These are phyloP conservation scores for Moesziomyces sp. DNA, from an alignment of 1,284 basidiomycete genomes.

Conservation along the genomic window DNA sequence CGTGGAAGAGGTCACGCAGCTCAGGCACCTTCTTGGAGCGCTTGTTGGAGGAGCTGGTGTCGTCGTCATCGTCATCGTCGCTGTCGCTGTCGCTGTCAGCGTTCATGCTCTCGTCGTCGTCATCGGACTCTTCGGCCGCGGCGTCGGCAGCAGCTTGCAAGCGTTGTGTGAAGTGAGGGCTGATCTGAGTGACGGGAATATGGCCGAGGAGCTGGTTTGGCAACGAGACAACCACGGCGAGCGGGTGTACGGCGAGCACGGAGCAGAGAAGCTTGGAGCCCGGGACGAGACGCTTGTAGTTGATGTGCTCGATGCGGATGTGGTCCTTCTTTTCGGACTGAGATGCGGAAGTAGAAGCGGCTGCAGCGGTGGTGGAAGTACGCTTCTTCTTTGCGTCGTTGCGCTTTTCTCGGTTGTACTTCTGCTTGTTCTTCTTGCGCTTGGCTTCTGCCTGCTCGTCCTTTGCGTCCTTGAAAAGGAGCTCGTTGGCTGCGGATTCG, in stretches of 20 bases:
- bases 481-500: constrained; percentile 79
- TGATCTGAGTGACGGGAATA: constrained; percentile 93
- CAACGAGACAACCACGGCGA: constrained; percentile 89
- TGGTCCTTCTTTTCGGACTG: constrained; percentile 67
- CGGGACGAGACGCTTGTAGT: constrained; percentile 88
- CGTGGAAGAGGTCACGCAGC: constrained; percentile 76
- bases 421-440: constrained; percentile 54
- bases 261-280: constrained; percentile 90
- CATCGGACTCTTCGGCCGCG: constrained; percentile 71
- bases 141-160: constrained; percentile 70
- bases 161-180: constrained; percentile 80
- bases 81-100: constrained; percentile 23
- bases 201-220: constrained; percentile 95
- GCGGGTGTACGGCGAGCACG: constrained; percentile 85
- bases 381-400: constrained; percentile 67
- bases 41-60: constrained; percentile 15
- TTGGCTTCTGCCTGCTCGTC: constrained; percentile 31
- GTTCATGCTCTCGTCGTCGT: constrained; percentile 63
- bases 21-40: constrained; percentile 48
- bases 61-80: constrained; percentile 69
- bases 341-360: constrained; percentile 7
- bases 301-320: constrained; percentile 86
- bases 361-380: constrained; percentile 1
- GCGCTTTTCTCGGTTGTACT: constrained; percentile 55
- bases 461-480: constrained; percentile 71